Conservation (phyloP, 768 basidiomycete genomes). For the Plicaturopsis crispa region DNA sequence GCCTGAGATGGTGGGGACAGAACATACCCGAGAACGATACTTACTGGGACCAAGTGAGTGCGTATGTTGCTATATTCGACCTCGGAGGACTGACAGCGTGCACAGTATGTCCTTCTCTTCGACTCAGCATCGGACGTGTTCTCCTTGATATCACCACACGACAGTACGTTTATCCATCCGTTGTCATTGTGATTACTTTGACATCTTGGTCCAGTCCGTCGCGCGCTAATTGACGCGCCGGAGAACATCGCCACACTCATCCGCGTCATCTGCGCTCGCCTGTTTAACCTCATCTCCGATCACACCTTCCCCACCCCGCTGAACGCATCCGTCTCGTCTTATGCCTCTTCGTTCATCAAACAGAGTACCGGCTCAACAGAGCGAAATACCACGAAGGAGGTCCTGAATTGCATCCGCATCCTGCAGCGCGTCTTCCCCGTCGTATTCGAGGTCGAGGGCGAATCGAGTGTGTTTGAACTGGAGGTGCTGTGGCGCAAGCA, state of each 20-base stretch:
- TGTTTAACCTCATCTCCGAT: slow-evolving; percentile 71
- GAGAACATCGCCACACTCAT: slow-evolving; percentile 84
- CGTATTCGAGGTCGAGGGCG: slow-evolving; percentile 75
- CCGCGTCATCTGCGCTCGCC: slow-evolving; percentile 54
- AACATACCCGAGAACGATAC: slow-evolving; percentile 66
- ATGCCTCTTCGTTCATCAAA: slow-evolving; percentile 67
- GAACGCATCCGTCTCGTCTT: slow-evolving; percentile 50
- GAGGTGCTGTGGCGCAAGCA: slow-evolving; percentile 83
- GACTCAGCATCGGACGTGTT: slow-evolving; percentile 89
- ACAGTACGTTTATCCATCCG: slow-evolving; percentile 45
- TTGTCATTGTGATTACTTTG: slow-evolving; percentile 6
- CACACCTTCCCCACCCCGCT: slow-evolving; percentile 69
- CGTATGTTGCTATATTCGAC: not conserved
- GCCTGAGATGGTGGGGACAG: slow-evolving; percentile 27
- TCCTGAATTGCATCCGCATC: slow-evolving; percentile 86
- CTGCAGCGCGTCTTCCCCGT: slow-evolving; percentile 86
- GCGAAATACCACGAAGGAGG: slow-evolving; percentile 75
- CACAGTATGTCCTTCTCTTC: slow-evolving; percentile 75
- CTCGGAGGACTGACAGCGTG: slow-evolving; percentile 3
- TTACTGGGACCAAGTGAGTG: slow-evolving; percentile 86
- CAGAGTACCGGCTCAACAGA: slow-evolving; percentile 38
- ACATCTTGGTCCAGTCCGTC: slow-evolving; percentile 50
- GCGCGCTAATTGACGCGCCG: slow-evolving; percentile 73
- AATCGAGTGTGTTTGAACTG: slow-evolving; percentile 64
- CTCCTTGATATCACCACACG: slow-evolving; percentile 79